Conservation (phyloP, 2,329 filamentous ascomycete species). For the Zymoseptoria passerinii region DNA sequence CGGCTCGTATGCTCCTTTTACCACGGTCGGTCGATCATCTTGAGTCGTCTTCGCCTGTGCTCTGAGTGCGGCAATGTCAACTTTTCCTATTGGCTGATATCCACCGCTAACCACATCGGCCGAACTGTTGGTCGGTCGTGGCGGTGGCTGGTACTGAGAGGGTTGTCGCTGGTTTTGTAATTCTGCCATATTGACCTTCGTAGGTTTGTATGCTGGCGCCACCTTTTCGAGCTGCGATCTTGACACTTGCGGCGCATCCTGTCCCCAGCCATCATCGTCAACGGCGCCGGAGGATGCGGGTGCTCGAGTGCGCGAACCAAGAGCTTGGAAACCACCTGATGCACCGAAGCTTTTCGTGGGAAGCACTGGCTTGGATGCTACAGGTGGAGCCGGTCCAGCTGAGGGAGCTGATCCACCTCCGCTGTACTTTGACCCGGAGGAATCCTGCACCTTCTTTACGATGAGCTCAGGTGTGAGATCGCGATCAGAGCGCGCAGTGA, state of each 20-base stretch:
- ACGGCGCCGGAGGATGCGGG: constrained; percentile 47
- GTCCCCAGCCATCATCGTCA: constrained; percentile 88
- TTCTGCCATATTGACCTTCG: constrained; percentile 86
- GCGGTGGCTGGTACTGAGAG: constrained; percentile 49
- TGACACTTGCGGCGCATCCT: constrained; percentile 84
- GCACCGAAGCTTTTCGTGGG: constrained; percentile 57
- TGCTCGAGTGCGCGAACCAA: constrained; percentile 54
- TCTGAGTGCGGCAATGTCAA: constrained; percentile 90
- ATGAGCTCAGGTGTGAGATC: constrained; percentile 84
- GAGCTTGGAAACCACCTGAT: constrained; percentile 54
- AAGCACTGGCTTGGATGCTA: constrained; percentile 86
- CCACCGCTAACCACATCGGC: constrained; percentile 68
- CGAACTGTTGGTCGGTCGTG: constrained; percentile 38
- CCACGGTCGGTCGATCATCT: constrained; percentile 72
- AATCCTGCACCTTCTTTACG: constrained; percentile 86
- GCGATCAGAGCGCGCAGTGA: constrained; percentile 84
- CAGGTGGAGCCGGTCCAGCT: constrained; percentile 56
- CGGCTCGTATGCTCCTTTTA: constrained; percentile 91
- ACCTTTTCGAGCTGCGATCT: constrained; percentile 87
- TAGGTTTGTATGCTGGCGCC: constrained; percentile 83
- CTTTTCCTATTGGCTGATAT: constrained; percentile 91
- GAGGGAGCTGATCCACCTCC: constrained; percentile 48
- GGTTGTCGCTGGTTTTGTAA: constrained; percentile 65
- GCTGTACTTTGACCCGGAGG: constrained; percentile 91
- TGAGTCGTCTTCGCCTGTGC: constrained; percentile 57